Conservation (phyloP, 345 rosid genomes). For the Microcos paniculata region DNA sequence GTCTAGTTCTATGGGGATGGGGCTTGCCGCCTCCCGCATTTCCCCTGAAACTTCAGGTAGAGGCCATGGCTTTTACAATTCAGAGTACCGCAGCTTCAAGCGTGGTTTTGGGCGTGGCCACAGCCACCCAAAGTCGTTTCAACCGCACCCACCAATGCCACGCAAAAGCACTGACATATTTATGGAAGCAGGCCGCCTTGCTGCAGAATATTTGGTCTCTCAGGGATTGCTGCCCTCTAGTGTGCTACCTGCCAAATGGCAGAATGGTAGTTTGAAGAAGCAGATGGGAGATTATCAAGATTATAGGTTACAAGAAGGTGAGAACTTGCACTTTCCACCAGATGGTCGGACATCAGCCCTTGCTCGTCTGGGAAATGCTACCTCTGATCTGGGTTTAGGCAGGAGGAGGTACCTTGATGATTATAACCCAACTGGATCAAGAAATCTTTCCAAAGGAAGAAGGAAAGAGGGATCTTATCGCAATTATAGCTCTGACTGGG, state of each 20-base stretch:
- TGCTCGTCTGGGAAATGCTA: slow-evolving; percentile 48
- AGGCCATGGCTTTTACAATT: slow-evolving; percentile 76
- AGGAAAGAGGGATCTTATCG: slow-evolving; percentile 58
- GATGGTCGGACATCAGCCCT: slow-evolving; percentile 54
- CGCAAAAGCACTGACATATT: slow-evolving; percentile 52
- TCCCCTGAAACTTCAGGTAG: slow-evolving; percentile 67
- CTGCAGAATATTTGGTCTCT: slow-evolving; percentile 88
- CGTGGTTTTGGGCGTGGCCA: slow-evolving; percentile 83
- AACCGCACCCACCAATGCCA: slow-evolving; percentile 52
- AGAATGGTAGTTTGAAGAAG: slow-evolving; percentile 64
- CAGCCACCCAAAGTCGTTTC: slow-evolving; percentile 60
- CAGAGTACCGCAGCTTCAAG: slow-evolving; percentile 66
- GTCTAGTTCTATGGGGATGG: slow-evolving; percentile 68
- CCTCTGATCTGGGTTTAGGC: slow-evolving; percentile 41
- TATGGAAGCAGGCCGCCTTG: slow-evolving; percentile 95
- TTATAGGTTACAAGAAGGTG: slow-evolving; percentile 65
- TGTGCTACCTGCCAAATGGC: slow-evolving; percentile 74
- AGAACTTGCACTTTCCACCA: slow-evolving; percentile 33
- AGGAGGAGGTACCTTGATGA: slow-evolving; percentile 69
- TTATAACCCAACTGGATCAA: slow-evolving; percentile 46
- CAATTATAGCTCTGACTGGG: slow-evolving; percentile 56
- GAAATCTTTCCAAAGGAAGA: slow-evolving; percentile 60
- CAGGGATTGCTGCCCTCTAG: slow-evolving; percentile 63
- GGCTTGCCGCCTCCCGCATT: slow-evolving; percentile 51
- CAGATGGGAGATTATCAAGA: slow-evolving; percentile 54